Evolutionary conservation across 2,329 filamentous ascomycete genomes (phyloP), one percentile per base, ranked within the genome.

Genomic region (Elsinoe ampelina): DNA sequence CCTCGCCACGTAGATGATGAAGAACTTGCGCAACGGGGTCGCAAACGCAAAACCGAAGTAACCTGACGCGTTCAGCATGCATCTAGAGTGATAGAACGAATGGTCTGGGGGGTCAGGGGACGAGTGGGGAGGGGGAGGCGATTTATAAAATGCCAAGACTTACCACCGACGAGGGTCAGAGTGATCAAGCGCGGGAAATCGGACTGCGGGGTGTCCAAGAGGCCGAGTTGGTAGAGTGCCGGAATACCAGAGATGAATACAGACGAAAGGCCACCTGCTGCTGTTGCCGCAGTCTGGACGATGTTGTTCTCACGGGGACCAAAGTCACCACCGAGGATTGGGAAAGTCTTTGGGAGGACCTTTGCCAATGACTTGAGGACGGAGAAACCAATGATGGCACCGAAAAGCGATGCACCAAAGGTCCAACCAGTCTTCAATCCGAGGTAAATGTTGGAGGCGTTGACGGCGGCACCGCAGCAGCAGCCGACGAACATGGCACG

Each of bases 31-130:
- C 39, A 61, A 74, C 6, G 82, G 81, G 0, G 81, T 81, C 55
- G 80, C 80, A 61, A 83, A 83, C 67, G 83, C 83, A 58, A 84
- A 75, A 13, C 82, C 82, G 66, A 83, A 83, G 69, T 82, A 82
- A 5, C 41, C 19, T 30, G 30, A 13, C 30, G 41, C 41, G 19
- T 45, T 45, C 26, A 45, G 41, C 41, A 7, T 45, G 41, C 2
- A 30, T 12, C n/a, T 2, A 45, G 7, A 45, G 17, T 26, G 10
- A 30, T 30, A 30, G 26, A 30, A 7, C 26, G 8, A 30, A 22
- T 45, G 20, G n/a, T 45, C 3, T 15, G 8, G 41, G 41, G 41
- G 19, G 7, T 17, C 19, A 10, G 41, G 41, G 19, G n/a, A n/a
- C n/a, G n/a, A n/a, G n/a, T n/a, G n/a, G n/a, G 10, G 17, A 5